Percentiles rank a stretch among this genome's conserved stretches.
phyloP scores from a whole-genome alignment of 306 rosid species.

The apple (Malus domestica) region ASM211411v1 NC_041803.1:7486501-7487000 shows the following conservation, averaged over 20 bases:
- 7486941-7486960: slow-evolving; percentile 90
- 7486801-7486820: slow-evolving; percentile 95
- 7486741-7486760: slow-evolving; percentile 84
- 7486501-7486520: not conserved
- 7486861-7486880: slow-evolving; percentile 71
- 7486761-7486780: slow-evolving; percentile 81
- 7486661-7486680: slow-evolving; percentile 56
- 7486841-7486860: slow-evolving; percentile 93
- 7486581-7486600: slow-evolving; percentile 39
- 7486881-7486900: slow-evolving; percentile 77
- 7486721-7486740: slow-evolving; percentile 73
- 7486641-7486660: slow-evolving; percentile 75
- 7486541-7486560: slow-evolving; percentile 1
- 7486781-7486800: slow-evolving; percentile 94
- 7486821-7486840: slow-evolving; percentile 98
- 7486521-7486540: slow-evolving; percentile 12
- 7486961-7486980: slow-evolving; percentile 95
- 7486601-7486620: slow-evolving; percentile 47
- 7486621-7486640: slow-evolving; percentile 71
- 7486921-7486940: slow-evolving; percentile 85
- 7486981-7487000: slow-evolving; percentile 92
- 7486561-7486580: slow-evolving; percentile 38
- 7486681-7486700: slow-evolving; percentile 73
- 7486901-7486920: slow-evolving; percentile 82
- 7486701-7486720: slow-evolving; percentile 67